Evolutionary conservation across 805 yeast species (phyloP), one percentile per base, ranked within the genome.

Genomic region (Ogataea parapolymorpha): DNA sequence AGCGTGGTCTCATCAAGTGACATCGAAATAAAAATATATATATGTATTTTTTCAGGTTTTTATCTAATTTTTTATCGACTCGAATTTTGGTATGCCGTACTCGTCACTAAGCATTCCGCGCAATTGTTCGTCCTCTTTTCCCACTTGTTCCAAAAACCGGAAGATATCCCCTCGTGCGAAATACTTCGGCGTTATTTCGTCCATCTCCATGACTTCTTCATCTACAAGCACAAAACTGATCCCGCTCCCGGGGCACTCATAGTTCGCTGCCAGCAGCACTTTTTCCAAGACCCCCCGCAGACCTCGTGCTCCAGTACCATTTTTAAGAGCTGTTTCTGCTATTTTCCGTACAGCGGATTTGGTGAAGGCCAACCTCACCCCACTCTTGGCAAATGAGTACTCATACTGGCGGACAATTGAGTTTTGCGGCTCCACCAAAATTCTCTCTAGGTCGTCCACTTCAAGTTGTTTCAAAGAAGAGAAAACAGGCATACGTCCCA

Each of bases 271-370:
- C 13, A 77, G 55, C 16, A 77, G 53, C 13, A 77, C 43, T 40
- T 74, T 67, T 43, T 77, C 82, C 71, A 79, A 64, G 5, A 77
- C 72, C 1, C 77, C 72, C 48, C 80, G 62, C 22, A 79, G 53
- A 0, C 83, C 83, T 51, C 84, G 65, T 0, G 83, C 84, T 23
- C 84, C 84, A 0, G 82, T 77, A 3, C 79, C 79, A 46, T 73
- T 77, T 20, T 61, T 57, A 25, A 74, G 50, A 0, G 83, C 77
- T 16, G 72, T 50, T 17, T 63, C 61, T 0, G 83, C 79, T 12
- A 79, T 70, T 28, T 58, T 63, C n/a, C 58, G 48, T 8, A 77
- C 54, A 0, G 83, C 82, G 10, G 65, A 64, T 6, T 58, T 59
- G 0, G 82, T 77, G 14, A 79, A 66, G 7, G 68, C 68, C 17